Base-by-base conservation (phyloP, 2,329 filamentous ascomycete genomes). In the Claviceps sorghi region DNA sequence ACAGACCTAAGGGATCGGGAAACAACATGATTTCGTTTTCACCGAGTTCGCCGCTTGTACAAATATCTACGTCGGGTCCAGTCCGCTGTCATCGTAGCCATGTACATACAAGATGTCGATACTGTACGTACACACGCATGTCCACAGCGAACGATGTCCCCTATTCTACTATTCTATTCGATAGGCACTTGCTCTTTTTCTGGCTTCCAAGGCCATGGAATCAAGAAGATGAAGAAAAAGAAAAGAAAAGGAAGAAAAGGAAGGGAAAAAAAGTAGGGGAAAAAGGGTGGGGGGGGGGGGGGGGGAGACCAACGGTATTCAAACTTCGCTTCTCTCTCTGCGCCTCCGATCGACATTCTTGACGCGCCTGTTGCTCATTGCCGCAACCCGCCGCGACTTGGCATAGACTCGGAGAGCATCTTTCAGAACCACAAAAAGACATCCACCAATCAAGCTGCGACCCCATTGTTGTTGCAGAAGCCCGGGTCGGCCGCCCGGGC, bases 381-480 rank as follows among this genome's bases (percentile, higher is more conserved):
- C 73, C 58, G 77, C 72, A 13, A 79, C 80, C 55, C 73, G 74
- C 55, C 79, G 72, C 64, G 81, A 82, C 67, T 84, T 84, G 57
- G 76, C 73, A 61, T 82, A 85, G 26, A 86, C 65, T 53, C 72
- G 69, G 49, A 83, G 69, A 2, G 72, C 72, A 59, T 86, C 82
- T 65, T 91, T 93, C 50, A 95, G 67, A 10, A 95, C 82, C 17
- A 97, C 83, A 61, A 91, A 95, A 21, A 95, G 69, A 63, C 88
- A 93, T 0, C 93, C 93, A 1, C 93, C 93, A 1, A 93, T 77
- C 2, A 98, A 73, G 61, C 87, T 96, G 52, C 93, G 77, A 1
- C 89, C 93, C 88, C 93, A 97, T 54, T 83, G 81, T 59, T 86
- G 80, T 62, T 93, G 86, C 34, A 98, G 66, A 29, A 97, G 72